Base-by-base conservation (phyloP, 352 stramenopile genomes). In the Phytophthora lateralis region DNA sequence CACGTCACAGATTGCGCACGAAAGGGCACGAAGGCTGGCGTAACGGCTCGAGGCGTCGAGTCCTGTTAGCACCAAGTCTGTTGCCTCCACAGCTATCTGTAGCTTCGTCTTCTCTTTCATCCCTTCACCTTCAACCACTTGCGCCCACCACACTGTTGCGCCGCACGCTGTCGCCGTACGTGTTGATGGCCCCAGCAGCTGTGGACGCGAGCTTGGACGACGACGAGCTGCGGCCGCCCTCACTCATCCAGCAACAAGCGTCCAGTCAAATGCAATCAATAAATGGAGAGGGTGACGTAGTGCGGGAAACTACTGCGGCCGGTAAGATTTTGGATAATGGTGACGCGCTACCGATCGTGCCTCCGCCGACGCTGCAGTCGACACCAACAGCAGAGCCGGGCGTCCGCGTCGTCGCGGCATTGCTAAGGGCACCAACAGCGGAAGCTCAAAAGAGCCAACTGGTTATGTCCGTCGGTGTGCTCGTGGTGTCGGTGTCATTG, bases 401-500 rank as follows among this genome's bases (percentile, higher is more conserved):
- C 1, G 51, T 64, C n/a, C 63, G 51, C 32, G 58, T 68, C 0
- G 57, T 68, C 14, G 46, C 58, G 7, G 58, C 48, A 12, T 58
- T 72, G 41, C 52, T 72, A 7, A 47, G 64, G 17, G 59, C 64
- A 39, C 58, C 64, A 1, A 55, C 64, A 5, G 46, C 64, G 6
- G 47, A 56, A 18, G 59, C 47, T 38, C 64, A 45, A 43, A 72
- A 69, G 46, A 72, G 63, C 15, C 78, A 86, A 63, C 42, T 82
- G 11, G 73, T 70, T 32, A 80, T 86, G 56, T 75, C 70, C 0
- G 30, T 69, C 4, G 68, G 66, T 0, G 66, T 76, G 4, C 38
- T 85, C 39, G 51, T 78, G 9, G 35, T 79, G 6, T 89, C 80
- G 2, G 24, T 87, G 6, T 69, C 80, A 14, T 70, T 91, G 2